These are phyloP conservation scores for Lobulomyces angularis DNA, from an alignment of 192 early-diverging fungal genomes.

Conservation along the genomic window DNA sequence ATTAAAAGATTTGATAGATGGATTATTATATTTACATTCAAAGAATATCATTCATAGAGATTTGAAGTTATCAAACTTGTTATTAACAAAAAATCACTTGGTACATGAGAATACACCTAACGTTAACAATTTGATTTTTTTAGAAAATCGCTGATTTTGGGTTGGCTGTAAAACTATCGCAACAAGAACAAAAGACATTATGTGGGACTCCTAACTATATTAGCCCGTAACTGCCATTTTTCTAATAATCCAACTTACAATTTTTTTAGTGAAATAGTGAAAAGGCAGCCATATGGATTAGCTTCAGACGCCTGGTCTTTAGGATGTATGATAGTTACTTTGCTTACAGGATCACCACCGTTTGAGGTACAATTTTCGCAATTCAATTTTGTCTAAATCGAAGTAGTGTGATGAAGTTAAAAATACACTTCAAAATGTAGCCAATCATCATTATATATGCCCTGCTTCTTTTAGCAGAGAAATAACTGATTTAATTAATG, in stretches of 20 bases:
- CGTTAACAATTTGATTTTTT: too few relatives aligned
- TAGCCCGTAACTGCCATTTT: conserved; percentile 39
- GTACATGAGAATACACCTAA: neutral
- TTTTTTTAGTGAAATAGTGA: conserved; percentile 46
- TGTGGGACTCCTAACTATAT: conserved; percentile 75
- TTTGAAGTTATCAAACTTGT: conserved; percentile 61
- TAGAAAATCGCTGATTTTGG: conserved; percentile 72
- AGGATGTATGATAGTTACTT: conserved; percentile 60
- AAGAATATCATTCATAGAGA: conserved; percentile 61
- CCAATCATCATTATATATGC: neutral
- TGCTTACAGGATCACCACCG: conserved; percentile 59
- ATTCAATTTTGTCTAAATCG: neutral
- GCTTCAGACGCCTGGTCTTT: conserved; percentile 66
- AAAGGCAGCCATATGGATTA: conserved; percentile 56
- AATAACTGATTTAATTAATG: too few relatives aligned
- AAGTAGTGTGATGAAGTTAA: too few relatives aligned
- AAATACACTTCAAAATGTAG: too few relatives aligned
- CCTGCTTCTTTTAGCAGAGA: conserved; percentile 2
- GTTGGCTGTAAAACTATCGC: conserved; percentile 40
- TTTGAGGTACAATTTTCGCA: conserved; percentile 34
- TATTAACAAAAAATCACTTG: conserved; percentile 29
- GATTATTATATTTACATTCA: conserved; percentile 49
- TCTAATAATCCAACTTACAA: neutral
- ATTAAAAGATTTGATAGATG: conserved; percentile 42
- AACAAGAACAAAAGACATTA: conserved; percentile 56